Evolutionary conservation across 306 rosid genomes (phyloP).

Genomic region (Ochetophila trinervis): DNA sequence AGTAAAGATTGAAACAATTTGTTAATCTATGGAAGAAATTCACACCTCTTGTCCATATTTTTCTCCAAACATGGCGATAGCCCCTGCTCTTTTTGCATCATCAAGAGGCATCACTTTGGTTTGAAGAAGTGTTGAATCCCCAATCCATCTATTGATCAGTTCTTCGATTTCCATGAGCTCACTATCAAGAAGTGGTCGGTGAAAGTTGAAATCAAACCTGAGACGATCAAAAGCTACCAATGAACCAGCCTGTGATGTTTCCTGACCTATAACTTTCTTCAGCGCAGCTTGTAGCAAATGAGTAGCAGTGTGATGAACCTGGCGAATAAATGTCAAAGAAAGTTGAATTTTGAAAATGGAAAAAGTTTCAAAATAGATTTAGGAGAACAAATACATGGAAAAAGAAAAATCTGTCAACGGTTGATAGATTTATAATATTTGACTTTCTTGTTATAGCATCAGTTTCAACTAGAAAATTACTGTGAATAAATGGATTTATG

Average conservation of each 20-base stretch:
- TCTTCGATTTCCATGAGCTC: constrained; percentile 73
- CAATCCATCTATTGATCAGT: constrained; percentile 76
- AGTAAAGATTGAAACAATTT: not conserved
- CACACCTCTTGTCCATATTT: constrained; percentile 90
- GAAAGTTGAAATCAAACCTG: constrained; percentile 95
- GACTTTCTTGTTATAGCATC: constrained; percentile 16
- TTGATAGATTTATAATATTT: not conserved
- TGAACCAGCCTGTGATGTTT: constrained; percentile 98
- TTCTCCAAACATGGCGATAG: constrained; percentile 97
- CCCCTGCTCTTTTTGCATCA: constrained; percentile 88
- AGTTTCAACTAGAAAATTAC: not conserved
- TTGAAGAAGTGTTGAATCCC: constrained; percentile 66
- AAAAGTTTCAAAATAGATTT: constrained; percentile 1
- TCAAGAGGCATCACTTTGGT: constrained; percentile 83
- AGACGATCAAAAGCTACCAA: constrained; percentile 91
- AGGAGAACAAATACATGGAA: not conserved
- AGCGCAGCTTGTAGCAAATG: constrained; percentile 97
- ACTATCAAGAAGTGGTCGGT: constrained; percentile 58
- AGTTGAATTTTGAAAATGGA: constrained; percentile 24
- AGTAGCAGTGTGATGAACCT: constrained; percentile 99
- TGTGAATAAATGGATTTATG: too few species aligned
- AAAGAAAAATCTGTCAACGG: not conserved
- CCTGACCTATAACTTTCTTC: constrained; percentile 71
- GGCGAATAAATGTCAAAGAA: constrained; percentile 23
- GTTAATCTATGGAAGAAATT: constrained; percentile 10